Evolutionary conservation across 768 basidiomycete species (phyloP).

Genomic region (Calocybe cyanea): DNA sequence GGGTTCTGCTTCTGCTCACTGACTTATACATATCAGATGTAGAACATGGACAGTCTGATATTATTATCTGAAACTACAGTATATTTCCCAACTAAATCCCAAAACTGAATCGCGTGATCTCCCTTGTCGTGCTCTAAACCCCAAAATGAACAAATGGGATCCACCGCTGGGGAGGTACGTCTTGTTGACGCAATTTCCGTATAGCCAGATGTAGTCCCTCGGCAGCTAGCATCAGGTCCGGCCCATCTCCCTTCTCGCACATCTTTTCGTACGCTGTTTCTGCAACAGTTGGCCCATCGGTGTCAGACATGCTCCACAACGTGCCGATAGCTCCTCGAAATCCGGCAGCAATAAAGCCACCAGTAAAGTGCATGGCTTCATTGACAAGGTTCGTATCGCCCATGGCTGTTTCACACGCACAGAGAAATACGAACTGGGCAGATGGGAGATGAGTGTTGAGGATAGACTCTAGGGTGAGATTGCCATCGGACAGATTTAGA

Average conservation of each 20-base stretch:
- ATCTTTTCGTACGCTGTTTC: constrained; percentile 8
- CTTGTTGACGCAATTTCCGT: constrained; percentile 4
- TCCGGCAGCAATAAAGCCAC: constrained; percentile 24
- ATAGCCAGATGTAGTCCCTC: constrained; percentile 13
- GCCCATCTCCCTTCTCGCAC: constrained; percentile 3
- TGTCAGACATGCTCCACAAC: constrained; percentile 18
- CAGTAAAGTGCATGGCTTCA: constrained; percentile 30
- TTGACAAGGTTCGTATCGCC: constrained; percentile 17
- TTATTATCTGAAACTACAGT: too few relatives aligned
- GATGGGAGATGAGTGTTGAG: constrained; percentile 13
- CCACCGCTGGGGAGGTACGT: constrained; percentile 8
- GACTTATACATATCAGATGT: too few relatives aligned
- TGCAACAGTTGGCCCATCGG: constrained; percentile 15
- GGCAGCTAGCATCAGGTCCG: constrained; percentile 9
- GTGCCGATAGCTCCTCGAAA: constrained; percentile 21
- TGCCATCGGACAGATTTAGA: constrained; percentile 15
- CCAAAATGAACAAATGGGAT: constrained; percentile 18
- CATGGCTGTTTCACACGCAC: constrained; percentile 23
- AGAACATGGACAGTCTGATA: too few relatives aligned
- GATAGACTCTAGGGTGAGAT: constrained; percentile 20
- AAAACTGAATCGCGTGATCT: too few relatives aligned
- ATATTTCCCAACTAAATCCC: too few relatives aligned
- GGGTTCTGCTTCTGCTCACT: too few relatives aligned
- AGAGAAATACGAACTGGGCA: constrained; percentile 33
- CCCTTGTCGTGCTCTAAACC: too few relatives aligned